Percentiles rank a stretch among this genome's conserved stretches.
Conservation (phyloP, 2,329 filamentous ascomycete genomes). For the Talaromyces sp. region DNA sequence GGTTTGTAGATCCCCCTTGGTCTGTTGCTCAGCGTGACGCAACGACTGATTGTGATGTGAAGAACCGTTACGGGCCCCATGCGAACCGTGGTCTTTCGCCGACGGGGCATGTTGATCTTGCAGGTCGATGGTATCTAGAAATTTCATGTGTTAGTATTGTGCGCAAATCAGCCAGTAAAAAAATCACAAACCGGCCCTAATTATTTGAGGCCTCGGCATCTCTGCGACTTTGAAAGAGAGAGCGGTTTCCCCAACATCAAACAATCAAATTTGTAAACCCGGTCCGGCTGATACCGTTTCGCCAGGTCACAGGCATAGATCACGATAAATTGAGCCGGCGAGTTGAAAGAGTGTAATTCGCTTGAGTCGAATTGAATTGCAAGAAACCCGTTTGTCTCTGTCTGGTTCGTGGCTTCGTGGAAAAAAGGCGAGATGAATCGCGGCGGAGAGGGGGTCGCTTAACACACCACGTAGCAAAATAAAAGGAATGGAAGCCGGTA, state of each 20-base stretch:
- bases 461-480: background rate
- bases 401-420: background rate
- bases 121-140: conserved; percentile 84
- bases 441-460: background rate
- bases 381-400: background rate
- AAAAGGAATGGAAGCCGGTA: conserved; percentile 12
- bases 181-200: conserved; percentile 40
- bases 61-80: conserved; percentile 56
- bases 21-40: conserved; percentile 72
- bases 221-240: conserved; percentile 7
- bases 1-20: conserved; percentile 64
- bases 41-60: conserved; percentile 83
- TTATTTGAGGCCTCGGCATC: conserved; percentile 41
- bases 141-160: conserved; percentile 1
- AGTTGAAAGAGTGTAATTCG: background rate
- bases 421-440: background rate
- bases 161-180: background rate
- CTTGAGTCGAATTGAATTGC: background rate
- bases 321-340: background rate
- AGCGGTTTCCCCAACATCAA: background rate
- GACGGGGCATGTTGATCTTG: conserved; percentile 79
- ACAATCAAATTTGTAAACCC: conserved; percentile 1
- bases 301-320: conserved; percentile 6
- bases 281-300: background rate
- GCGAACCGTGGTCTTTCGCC: conserved; percentile 68